Base-by-base conservation (phyloP, 2,329 filamentous ascomycete genomes). In the Incumbomyces delicatus region DNA sequence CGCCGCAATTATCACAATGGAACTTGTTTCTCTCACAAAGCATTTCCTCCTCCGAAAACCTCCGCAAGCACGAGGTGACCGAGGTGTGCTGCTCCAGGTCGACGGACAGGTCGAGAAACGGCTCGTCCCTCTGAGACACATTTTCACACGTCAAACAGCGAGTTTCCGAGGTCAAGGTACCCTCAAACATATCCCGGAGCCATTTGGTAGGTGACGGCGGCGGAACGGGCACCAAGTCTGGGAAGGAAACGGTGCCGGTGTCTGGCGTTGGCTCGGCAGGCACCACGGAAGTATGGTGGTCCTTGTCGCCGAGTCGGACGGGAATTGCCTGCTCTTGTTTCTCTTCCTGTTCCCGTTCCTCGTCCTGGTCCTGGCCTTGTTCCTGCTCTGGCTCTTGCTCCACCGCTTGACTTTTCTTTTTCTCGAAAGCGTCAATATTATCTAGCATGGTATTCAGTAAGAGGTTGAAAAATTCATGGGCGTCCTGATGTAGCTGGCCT, bases 1-100 rank as follows among this genome's bases (percentile, higher is more conserved):
- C 92, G 44, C 92, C 92, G 57, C 92, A 98, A 58, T 89, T 89
- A 63, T 98, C 92, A 67, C 92, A 98, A 62, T 98, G 90, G 56
- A 98, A 98, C 63, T 98, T 98, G 71, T 98, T 96, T 50, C 89
- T 78, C 68, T 98, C 92, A 61, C 92, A 96, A 48, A 98, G 76
- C 87, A 96, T 95, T 66, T 98, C 92, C 60, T 96, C 92, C 38
- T 92, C 88, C 0, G 92, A 98, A 60, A 98, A 98, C 59, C 95
- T 95, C 49, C 87, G 79, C 53, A 98, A 68, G 63, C 92, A 98
- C 20, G 92, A 90, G 2, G 92, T 96, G 2, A 98, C 92, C 0
- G 92, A 98, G 0, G 89, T 89, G 63, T 96, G 88, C 60, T 95
- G 83, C 55, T 95, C 88, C 11, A 98, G 71, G 65, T 98, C 92